Evolutionary conservation across 2,329 filamentous ascomycete genomes (phyloP), one percentile per base, ranked within the genome.

Genomic region (Trichoderma sp.): DNA sequence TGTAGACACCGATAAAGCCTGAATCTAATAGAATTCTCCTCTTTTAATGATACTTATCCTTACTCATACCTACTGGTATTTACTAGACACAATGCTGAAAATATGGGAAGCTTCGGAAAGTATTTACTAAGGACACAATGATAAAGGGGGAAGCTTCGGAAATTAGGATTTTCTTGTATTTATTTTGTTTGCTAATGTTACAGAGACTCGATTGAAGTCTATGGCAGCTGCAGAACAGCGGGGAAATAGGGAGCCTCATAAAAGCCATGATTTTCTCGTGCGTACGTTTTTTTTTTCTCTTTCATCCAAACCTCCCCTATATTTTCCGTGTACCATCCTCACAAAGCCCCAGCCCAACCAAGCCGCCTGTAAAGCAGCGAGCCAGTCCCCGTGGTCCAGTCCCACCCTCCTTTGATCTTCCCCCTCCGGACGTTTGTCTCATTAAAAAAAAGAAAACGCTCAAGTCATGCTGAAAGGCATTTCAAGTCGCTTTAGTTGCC

Each of bases 401-500:
- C 15, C 36, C 36, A 51, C n/a, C 47, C n/a, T 14, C 47, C 56
- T 60, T 32, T 43, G 7, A 43, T 43, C 39, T 2, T 26, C 43
- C 36, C 56, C 57, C 43, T 30, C 21, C 56, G 21, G 18, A 71
- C 63, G 36, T 69, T 61, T 66, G 30, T 58, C 32, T 71, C 57
- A 32, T 62, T 69, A 34, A 34, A 21, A 60, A 58, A 21, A 24
- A n/a, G 36, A 39, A 14, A 39, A 63, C 58, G 60, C 43, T 71
- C 24, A 43, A 30, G 57, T 53, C 30, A 24, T 51, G 32, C 34
- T 39, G n/a, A 34, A 32, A 26, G 30, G 28, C 21, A 15, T 43
- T 24, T 26, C 28, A 58, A 61, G 11, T 30, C 28, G 58, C 78
- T 86, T 89, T 89, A 90, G 81, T 89, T 88, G 78, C 84, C 83